Evolutionary conservation across 2,329 filamentous ascomycete species (phyloP), one percentile per base, ranked within the genome.

Genomic region (Lachnellula suecica): DNA sequence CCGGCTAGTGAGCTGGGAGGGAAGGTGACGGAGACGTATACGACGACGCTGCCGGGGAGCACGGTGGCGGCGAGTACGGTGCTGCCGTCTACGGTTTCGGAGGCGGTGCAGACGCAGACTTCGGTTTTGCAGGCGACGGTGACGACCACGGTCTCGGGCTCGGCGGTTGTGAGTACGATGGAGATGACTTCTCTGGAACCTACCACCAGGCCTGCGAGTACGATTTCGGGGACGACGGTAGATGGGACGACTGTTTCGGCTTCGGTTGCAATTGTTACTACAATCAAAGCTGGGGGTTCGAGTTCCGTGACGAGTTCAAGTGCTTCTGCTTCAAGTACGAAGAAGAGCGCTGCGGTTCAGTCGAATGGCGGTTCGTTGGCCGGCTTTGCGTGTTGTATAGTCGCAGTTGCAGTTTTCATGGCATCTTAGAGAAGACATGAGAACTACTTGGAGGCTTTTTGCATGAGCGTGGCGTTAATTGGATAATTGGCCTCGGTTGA

Each of bases 1-100:
- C 75, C 76, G 0, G 68, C 69, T 0, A 71, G 68, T 8, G 70
- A 68, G 41, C 62, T 79, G 9, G 76, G 72, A 15, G 69, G 66
- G 10, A 51, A 69, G 9, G 56, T 71, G 4, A 68, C 69, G 0
- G 60, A 67, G 25, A 74, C 63, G 1, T 61, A 57, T 31, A 61
- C 56, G 2, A 63, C 59, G 1, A 65, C 62, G 1, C 11, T 63
- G 7, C 46, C 57, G 1, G 52, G 41, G 1, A 57, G 44, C 4
- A 60, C 54, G 2, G 40, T 52, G 7, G 35, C 66, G 2, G 57
- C 49, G 2, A 70, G 68, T 2, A 61, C 56, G 1, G 24, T 60
- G 2, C 27, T 37, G 2, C 50, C 53, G 4, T 52, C 48, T 17
- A 59, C 56, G 15, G 37, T 57, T 8, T 29, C 42, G 2, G 52